Evolutionary conservation across 1,284 basidiomycete species (phyloP).

Genomic region (Caloboletus firmus): DNA sequence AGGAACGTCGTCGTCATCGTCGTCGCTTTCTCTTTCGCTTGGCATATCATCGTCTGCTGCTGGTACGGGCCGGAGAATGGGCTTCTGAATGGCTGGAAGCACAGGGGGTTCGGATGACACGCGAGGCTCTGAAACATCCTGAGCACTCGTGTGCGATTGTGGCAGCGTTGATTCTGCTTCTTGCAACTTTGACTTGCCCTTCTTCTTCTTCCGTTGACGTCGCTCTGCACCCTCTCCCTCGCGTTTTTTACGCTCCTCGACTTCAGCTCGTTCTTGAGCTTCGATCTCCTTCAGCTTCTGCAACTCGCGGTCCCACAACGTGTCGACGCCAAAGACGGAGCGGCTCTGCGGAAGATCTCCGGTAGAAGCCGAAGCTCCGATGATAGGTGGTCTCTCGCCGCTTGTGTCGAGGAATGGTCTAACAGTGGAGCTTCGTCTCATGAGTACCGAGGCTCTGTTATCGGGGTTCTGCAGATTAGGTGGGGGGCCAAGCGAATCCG

Average conservation of each 20-base stretch:
- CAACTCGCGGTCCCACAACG: conserved; percentile 78
- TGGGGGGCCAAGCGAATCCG: conserved; percentile 48
- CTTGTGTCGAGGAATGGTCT: conserved; percentile 64
- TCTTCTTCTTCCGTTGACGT: conserved; percentile 40
- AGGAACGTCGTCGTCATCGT: conserved; percentile 40
- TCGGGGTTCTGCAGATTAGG: conserved; percentile 20
- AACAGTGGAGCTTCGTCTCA: conserved; percentile 50
- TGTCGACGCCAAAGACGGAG: conserved; percentile 83
- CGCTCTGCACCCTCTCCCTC: conserved; percentile 47
- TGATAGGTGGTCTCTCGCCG: conserved; percentile 30
- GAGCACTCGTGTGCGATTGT: conserved; percentile 11
- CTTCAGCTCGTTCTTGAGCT: conserved; percentile 55
- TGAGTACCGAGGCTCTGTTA: conserved; percentile 37
- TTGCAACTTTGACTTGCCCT: conserved; percentile 49
- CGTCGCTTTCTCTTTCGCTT: conserved; percentile 53
- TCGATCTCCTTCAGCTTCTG: conserved; percentile 72
- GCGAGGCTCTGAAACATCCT: conserved; percentile 23
- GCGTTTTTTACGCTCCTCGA: conserved; percentile 44
- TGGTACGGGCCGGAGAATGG: conserved; percentile 46
- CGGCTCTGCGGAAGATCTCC: conserved; percentile 43
- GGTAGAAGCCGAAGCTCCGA: conserved; percentile 33
- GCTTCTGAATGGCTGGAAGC: conserved; percentile 55
- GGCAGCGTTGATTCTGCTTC: conserved; percentile 33
- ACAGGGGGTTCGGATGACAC: conserved; percentile 51
- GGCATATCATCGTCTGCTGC: conserved; percentile 45